Evolutionary conservation across 177 flowering plant species (phyloP), one percentile per base, ranked within the genome.

Genomic region (Vitis hybrid): DNA sequence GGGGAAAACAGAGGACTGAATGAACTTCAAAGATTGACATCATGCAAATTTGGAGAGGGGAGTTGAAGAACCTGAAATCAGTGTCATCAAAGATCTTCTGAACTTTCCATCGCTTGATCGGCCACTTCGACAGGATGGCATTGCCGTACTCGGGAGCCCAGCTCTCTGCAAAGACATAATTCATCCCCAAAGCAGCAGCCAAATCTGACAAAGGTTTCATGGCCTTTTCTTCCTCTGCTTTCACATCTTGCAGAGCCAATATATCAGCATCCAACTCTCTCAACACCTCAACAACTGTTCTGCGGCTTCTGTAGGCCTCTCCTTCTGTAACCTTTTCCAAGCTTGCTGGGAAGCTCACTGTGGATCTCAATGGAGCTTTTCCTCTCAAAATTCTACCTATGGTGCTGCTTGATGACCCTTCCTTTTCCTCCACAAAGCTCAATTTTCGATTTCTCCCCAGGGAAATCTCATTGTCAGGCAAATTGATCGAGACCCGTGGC

Each of bases 111-210:
- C 68, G 71, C 73, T 86, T 88, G 50, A 88, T 88, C 57, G 92
- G 92, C 90, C 87, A 88, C 64, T 73, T 79, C 1, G 92, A 85
- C 59, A 88, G 56, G 15, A 88, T 66, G 20, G 92, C 92, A 66
- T 88, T 86, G 22, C 92, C 92, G 68, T 84, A 88, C 71, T 86
- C 89, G 26, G 90, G 92, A 8, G 92, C 92, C 92, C 92, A 88
- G 64, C 89, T 88, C 75, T 86, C 90, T 5, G 90, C 89, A 73
- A 88, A 88, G 5, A 82, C 90, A 61, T 82, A 86, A 53, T 74
- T 74, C 92, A 88, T 88, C 59, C 90, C 92, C 73, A 88, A 53
- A 63, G 90, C 90, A 9, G 59, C 73, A 10, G 92, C 92, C 59
- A 88, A 73, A 70, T 86, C 90, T 2, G 90, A 86, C 18, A 88